A percentile compares a stretch with the other conserved stretches of the same genome.
These are phyloP conservation scores for Trametes punicea DNA, from an alignment of 768 basidiomycete species.

Conservation along the genomic window DNA sequence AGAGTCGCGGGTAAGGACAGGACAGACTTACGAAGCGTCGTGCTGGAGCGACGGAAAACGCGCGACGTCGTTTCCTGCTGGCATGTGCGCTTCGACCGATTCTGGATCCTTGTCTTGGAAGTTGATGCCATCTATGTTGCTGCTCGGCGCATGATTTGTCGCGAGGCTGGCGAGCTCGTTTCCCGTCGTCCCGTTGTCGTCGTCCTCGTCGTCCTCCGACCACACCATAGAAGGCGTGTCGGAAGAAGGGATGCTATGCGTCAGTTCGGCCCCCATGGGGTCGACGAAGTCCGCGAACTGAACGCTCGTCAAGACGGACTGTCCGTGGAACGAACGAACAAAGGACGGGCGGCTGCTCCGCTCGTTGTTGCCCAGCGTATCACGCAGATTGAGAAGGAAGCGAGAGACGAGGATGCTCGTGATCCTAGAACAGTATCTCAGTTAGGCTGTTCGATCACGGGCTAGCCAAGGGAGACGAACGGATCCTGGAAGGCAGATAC, in stretches of 20 bases:
- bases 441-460: background rate
- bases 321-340: background rate
- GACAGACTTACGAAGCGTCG: no score
- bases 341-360: constrained; percentile 2
- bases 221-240: background rate
- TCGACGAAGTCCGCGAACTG: constrained; percentile 11
- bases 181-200: background rate
- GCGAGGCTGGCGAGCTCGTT: background rate
- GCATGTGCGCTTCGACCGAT: no score
- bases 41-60: no score
- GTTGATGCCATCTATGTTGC: no score
- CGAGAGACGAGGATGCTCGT: constrained; percentile 14
- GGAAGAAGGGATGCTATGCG: background rate
- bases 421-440: background rate
- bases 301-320: background rate
- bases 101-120: no score
- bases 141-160: background rate
- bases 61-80: no score
- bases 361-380: background rate
- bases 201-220: background rate
- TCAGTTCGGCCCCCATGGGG: constrained; percentile 7
- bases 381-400: constrained; percentile 14
- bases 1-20: no score
- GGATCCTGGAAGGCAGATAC: constrained; percentile 13
- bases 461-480: background rate